Conservation (phyloP, 2,329 filamentous ascomycete genomes). For the Pestalotiopsis sp. region DNA sequence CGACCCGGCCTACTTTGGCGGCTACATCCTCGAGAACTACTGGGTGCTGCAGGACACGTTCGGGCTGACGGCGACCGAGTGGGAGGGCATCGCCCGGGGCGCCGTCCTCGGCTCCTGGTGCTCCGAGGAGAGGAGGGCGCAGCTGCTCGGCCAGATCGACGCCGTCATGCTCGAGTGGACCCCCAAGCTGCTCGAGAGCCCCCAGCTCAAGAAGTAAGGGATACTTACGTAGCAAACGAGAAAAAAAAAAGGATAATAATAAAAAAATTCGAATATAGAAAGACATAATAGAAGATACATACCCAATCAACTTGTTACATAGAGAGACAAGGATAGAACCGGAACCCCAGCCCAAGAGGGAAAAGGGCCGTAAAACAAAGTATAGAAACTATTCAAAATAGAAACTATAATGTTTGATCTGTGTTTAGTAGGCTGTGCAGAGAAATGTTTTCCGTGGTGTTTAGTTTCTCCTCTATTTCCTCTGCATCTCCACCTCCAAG, state of each 20-base stretch:
- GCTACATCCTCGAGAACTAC: constrained; percentile 76
- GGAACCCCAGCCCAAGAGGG: too few relatives aligned
- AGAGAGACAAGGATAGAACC: too few relatives aligned
- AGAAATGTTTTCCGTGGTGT: not conserved
- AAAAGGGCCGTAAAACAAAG: too few relatives aligned
- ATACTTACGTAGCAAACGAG: not conserved
- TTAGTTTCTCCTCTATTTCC: not conserved
- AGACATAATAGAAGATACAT: not conserved
- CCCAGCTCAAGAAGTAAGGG: not conserved
- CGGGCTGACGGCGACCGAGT: constrained; percentile 63
- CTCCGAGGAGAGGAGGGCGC: constrained; percentile 60
- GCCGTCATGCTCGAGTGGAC: constrained; percentile 32
- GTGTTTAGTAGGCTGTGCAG: too few relatives aligned
- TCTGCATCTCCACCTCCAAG: not conserved
- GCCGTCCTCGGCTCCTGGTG: constrained; percentile 74
- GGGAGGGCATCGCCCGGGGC: constrained; percentile 64
- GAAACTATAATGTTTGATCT: too few relatives aligned
- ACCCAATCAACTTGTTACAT: too few relatives aligned
- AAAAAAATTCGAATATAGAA: not conserved
- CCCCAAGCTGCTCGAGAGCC: constrained; percentile 7
- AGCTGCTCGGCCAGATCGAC: constrained; percentile 53
- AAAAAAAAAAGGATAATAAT: not conserved
- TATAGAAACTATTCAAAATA: too few relatives aligned
- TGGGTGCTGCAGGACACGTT: constrained; percentile 76
- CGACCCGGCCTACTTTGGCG: constrained; percentile 76